Percentiles rank a stretch among this genome's conserved stretches.
These are phyloP conservation scores for Aspergillus vadensis DNA, from an alignment of 2,329 filamentous ascomycete genomes.

Conservation along the genomic window DNA sequence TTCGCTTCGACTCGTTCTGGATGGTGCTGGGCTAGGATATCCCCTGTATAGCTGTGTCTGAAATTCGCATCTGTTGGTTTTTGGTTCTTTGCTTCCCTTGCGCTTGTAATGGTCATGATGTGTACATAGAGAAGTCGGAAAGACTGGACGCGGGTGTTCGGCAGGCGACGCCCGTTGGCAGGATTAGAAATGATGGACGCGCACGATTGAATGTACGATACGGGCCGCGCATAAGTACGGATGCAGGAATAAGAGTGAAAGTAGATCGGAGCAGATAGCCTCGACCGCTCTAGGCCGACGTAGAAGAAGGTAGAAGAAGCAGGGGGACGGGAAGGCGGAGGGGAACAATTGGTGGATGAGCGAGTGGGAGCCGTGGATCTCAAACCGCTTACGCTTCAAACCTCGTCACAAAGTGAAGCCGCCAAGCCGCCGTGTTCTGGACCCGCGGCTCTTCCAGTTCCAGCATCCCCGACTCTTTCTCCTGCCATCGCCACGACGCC, in stretches of 20 bases:
- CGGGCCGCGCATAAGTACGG: too few relatives aligned
- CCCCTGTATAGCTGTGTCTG: conserved; percentile 10
- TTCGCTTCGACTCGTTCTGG: neutral
- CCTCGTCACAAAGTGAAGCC: neutral
- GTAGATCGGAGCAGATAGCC: neutral
- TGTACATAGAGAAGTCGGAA: conserved; percentile 19
- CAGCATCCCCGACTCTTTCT: conserved; percentile 19
- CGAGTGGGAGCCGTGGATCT: conserved; percentile 1
- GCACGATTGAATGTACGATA: conserved; percentile 11
- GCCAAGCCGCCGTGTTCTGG: conserved; percentile 28
- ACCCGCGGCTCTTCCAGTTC: conserved; percentile 24
- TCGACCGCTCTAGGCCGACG: neutral
- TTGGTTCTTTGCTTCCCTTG: neutral
- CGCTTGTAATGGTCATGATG: conserved; percentile 4
- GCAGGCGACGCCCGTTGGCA: too few relatives aligned
- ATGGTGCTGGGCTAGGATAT: conserved; percentile 9
- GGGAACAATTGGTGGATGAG: neutral
- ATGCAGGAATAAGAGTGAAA: too few relatives aligned
- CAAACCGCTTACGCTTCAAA: conserved; percentile 1
- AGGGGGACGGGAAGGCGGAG: neutral
- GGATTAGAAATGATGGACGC: neutral
- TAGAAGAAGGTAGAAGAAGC: neutral
- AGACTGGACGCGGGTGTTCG: too few relatives aligned
- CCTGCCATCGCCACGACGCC: conserved; percentile 10
- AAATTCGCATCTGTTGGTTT: conserved; percentile 1